Evolutionary conservation across 352 stramenopile species (phyloP).

Genomic region (Pythium dissotocum): DNA sequence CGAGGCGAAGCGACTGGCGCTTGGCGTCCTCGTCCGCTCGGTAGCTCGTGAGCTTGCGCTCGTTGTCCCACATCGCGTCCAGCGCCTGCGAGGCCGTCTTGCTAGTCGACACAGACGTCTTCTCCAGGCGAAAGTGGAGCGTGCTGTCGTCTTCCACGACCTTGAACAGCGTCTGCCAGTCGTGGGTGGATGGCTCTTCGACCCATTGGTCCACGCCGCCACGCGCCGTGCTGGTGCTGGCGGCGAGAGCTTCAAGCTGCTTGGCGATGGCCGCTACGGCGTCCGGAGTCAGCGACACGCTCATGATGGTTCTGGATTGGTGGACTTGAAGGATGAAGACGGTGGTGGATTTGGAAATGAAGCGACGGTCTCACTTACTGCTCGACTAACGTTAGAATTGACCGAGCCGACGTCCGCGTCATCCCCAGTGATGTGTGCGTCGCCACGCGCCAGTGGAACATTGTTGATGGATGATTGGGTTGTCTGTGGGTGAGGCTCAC

Average conservation of each 20-base stretch:
- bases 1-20: background rate
- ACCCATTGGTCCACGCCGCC: slow-evolving; percentile 1
- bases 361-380: background rate
- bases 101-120: background rate
- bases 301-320: background rate
- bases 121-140: background rate
- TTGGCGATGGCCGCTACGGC: background rate
- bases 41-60: slow-evolving; percentile 1
- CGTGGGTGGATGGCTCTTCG: background rate
- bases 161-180: background rate
- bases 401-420: background rate
- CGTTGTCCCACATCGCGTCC: background rate
- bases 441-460: no score
- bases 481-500: no score
- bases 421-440: background rate
- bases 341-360: background rate
- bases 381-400: no score
- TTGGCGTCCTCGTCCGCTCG: slow-evolving; percentile 1
- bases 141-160: background rate
- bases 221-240: background rate
- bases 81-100: background rate
- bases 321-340: background rate
- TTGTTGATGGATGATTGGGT: no score
- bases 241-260: background rate
- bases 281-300: background rate